A percentile compares a stretch with the other conserved stretches of the same genome.
phyloP scores from a whole-genome alignment of 495 filamentous ascomycete species.

The Daldinia childiae region DNA sequence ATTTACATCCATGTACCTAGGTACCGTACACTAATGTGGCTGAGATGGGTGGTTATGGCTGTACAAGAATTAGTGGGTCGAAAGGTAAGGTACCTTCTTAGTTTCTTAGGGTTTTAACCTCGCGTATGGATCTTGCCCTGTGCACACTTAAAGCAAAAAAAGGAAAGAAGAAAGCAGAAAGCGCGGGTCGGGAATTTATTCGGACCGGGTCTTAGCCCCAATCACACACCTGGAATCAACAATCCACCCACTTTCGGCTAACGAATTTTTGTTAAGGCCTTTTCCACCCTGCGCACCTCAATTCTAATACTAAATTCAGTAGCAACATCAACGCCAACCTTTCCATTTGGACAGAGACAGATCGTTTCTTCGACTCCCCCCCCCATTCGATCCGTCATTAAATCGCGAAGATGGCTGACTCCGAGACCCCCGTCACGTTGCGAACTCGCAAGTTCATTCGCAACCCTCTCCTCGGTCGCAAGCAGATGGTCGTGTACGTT shows the following conservation, averaged over 20 bases:
- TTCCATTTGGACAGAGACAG: neutral
- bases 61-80: no score
- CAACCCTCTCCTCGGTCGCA: slow-evolving; percentile 97
- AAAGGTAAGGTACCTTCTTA: no score
- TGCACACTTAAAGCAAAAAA: slow-evolving; percentile 1
- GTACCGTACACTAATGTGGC: neutral
- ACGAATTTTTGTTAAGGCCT: slow-evolving; percentile 24
- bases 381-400: slow-evolving; percentile 25
- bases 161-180: neutral
- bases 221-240: slow-evolving; percentile 32
- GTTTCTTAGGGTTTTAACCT: slow-evolving; percentile 40
- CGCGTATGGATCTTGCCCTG: slow-evolving; percentile 22
- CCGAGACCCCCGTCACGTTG: slow-evolving; percentile 85
- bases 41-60: neutral
- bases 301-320: slow-evolving; percentile 5
- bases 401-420: slow-evolving; percentile 83
- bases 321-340: slow-evolving; percentile 7
- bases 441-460: slow-evolving; percentile 99
- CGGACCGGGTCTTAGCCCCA: slow-evolving; percentile 19
- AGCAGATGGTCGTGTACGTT: slow-evolving; percentile 99
- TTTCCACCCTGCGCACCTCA: slow-evolving; percentile 4
- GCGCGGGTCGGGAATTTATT: slow-evolving; percentile 18
- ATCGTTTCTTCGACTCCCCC: neutral
- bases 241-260: slow-evolving; percentile 26
- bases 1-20: no score